These are phyloP conservation scores for Suhomyces emberorum DNA, from an alignment of 805 yeast genomes.

Conservation along the genomic window DNA sequence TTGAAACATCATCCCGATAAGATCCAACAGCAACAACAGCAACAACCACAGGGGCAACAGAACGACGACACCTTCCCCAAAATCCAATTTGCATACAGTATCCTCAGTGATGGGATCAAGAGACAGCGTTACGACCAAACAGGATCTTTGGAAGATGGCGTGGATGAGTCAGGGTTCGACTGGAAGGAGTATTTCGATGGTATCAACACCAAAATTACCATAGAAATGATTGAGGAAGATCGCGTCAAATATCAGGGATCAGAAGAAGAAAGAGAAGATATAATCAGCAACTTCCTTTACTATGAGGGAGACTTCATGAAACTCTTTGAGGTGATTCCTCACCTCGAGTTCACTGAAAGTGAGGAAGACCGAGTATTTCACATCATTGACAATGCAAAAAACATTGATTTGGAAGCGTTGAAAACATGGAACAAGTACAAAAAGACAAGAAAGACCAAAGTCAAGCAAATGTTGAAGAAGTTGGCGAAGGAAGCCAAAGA, in stretches of 20 bases:
- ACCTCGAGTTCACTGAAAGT: slow-evolving; percentile 55
- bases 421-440: slow-evolving; percentile 51
- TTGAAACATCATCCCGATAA: slow-evolving; percentile 28
- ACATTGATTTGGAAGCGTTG: slow-evolving; percentile 26
- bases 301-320: slow-evolving; percentile 66
- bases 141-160: slow-evolving; percentile 45
- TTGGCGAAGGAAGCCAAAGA: slow-evolving; percentile 64
- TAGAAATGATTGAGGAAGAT: slow-evolving; percentile 71
- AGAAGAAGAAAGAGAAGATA: slow-evolving; percentile 58
- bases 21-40: slow-evolving; percentile 17
- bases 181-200: slow-evolving; percentile 58
- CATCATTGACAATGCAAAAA: slow-evolving; percentile 38
- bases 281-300: slow-evolving; percentile 54
- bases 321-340: slow-evolving; percentile 75
- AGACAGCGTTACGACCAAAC: slow-evolving; percentile 65
- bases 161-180: slow-evolving; percentile 41
- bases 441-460: slow-evolving; percentile 45
- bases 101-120: slow-evolving; percentile 56
- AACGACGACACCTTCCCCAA: slow-evolving; percentile 49
- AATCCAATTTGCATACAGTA: slow-evolving; percentile 71
- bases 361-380: slow-evolving; percentile 62
- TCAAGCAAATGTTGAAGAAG: slow-evolving; percentile 46
- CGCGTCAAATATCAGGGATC: slow-evolving; percentile 58
- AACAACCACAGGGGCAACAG: slow-evolving; percentile 7
- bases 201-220: slow-evolving; percentile 49